A percentile compares a stretch with the other conserved stretches of the same genome.
phyloP scores from a whole-genome alignment of 345 rosid genomes.

The Eucalyptus shirleyi region DNA sequence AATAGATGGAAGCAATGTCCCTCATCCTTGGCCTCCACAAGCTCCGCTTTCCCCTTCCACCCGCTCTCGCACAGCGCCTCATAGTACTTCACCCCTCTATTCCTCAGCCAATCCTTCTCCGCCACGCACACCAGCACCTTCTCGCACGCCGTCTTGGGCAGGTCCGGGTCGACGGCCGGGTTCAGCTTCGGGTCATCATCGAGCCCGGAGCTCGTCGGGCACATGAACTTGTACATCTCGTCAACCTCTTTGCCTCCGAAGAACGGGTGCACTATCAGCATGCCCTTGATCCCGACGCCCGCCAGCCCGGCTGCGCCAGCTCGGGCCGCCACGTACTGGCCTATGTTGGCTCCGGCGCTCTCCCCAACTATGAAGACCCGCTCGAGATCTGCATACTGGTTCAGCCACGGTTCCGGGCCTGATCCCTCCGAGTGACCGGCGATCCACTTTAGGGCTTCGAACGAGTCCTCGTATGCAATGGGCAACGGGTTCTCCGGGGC shows the following conservation, averaged over 20 bases:
- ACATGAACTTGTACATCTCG: conserved; percentile 10
- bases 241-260: conserved; percentile 25
- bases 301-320: background rate
- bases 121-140: conserved; percentile 33
- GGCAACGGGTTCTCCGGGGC: conserved; percentile 69
- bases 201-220: conserved; percentile 10
- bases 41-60: conserved; percentile 17
- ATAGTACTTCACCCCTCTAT: conserved; percentile 17
- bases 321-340: conserved; percentile 28
- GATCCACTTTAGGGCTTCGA: conserved; percentile 39
- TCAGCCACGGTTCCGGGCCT: conserved; percentile 38
- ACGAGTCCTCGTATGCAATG: conserved; percentile 37
- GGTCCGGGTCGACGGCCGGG: conserved; percentile 18
- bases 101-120: conserved; percentile 15
- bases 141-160: conserved; percentile 5
- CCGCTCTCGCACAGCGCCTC: conserved; percentile 5
- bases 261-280: conserved; percentile 29
- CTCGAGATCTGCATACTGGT: conserved; percentile 20
- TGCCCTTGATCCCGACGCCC: conserved; percentile 10
- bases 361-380: conserved; percentile 41
- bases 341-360: conserved; percentile 54
- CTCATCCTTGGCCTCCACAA: conserved; percentile 14
- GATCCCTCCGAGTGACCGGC: conserved; percentile 15
- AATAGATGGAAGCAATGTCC: conserved; percentile 24
- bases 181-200: conserved; percentile 19